Evolutionary conservation across 2,329 filamentous ascomycete species (phyloP).

Genomic region (Sarocladium strictum): DNA sequence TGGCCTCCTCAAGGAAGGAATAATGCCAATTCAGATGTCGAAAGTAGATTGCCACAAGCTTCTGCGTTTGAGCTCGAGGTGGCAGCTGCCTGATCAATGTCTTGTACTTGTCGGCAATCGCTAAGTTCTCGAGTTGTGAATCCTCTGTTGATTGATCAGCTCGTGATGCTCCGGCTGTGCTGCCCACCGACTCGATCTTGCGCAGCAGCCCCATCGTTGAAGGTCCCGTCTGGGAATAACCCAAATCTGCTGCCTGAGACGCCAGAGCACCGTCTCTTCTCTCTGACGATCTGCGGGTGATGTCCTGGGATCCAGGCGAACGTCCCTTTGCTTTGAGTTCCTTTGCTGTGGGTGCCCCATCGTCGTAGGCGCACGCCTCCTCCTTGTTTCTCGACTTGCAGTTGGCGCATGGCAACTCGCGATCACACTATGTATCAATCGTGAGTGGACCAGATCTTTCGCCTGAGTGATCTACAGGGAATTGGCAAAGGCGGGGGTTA

Average conservation of each 20-base stretch:
- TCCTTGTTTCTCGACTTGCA: constrained; percentile 53
- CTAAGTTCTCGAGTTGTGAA: constrained; percentile 24
- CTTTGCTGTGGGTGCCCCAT: constrained; percentile 37
- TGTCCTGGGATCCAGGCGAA: constrained; percentile 15
- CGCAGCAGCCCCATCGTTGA: constrained; percentile 50
- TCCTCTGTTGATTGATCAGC: background rate
- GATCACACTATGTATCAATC: constrained; percentile 47
- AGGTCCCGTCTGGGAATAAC: constrained; percentile 45
- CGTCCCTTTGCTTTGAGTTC: constrained; percentile 17
- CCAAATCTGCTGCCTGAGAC: constrained; percentile 42
- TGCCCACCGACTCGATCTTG: constrained; percentile 38
- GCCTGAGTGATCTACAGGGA: too few species aligned
- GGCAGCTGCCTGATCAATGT: constrained; percentile 52
- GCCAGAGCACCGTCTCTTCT: constrained; percentile 22
- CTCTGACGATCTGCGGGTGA: constrained; percentile 8
- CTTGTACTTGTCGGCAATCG: constrained; percentile 52
- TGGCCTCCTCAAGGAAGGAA: constrained; percentile 45
- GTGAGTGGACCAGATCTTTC: too few species aligned
- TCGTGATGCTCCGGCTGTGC: constrained; percentile 25
- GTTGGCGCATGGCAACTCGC: constrained; percentile 53
- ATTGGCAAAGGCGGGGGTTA: background rate
- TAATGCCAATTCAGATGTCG: constrained; percentile 56
- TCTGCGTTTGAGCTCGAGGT: constrained; percentile 46
- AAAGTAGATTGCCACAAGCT: constrained; percentile 49
- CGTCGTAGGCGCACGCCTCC: constrained; percentile 51